Base-by-base conservation (phyloP, 1,284 basidiomycete species). In the Melanopsichium pennsylvanicum region DNA sequence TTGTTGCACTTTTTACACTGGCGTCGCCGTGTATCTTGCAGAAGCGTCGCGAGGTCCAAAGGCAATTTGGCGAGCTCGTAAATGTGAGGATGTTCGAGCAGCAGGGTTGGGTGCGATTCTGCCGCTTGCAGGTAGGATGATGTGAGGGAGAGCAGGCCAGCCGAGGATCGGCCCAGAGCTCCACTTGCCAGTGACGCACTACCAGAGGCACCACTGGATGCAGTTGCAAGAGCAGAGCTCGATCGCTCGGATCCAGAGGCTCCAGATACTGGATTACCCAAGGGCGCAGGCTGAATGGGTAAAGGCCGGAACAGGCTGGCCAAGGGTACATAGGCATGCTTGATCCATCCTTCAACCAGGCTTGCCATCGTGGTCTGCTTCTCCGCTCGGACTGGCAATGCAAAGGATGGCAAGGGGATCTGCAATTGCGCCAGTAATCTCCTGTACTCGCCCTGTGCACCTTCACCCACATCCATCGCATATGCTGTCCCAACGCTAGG, bases 1-100 rank as follows among this genome's bases (percentile, higher is more conserved):
- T 88, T 90, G 39, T 86, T 85, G 82, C 95, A 99, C 31, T 87
- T 86, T 33, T 83, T 82, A 81, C 96, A 99, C 23, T 85, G 85
- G 80, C 63, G 86, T 83, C 82, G 87, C 84, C 78, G 89, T 85
- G 76, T 90, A 84, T 72, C 86, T 18, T 88, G 87, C 69, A 96
- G 90, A 8, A 97, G 82, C 41, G 88, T 88, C 75, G 97, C 94
- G 64, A 97, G 86, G 27, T 90, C 87, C 1, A 87, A 72, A 0
- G 95, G 95, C 0, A 99, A 84, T 22, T 88, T 86, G 3, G 91
- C 87, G 13, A 97, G 86, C 56, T 90, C 90, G 82, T 99, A 97
- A 3, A 90, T 84, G 5, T 86, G 86, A 1, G 95, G 91, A 75
- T 89, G 92, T 73, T 98, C 94, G 4, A 81, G 62, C 18, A 77